Percentiles rank a stretch among this genome's conserved stretches.
These are phyloP conservation scores for Leccinum cinnamomeum DNA, from an alignment of 1,284 basidiomycete species.

Conservation along the genomic window DNA sequence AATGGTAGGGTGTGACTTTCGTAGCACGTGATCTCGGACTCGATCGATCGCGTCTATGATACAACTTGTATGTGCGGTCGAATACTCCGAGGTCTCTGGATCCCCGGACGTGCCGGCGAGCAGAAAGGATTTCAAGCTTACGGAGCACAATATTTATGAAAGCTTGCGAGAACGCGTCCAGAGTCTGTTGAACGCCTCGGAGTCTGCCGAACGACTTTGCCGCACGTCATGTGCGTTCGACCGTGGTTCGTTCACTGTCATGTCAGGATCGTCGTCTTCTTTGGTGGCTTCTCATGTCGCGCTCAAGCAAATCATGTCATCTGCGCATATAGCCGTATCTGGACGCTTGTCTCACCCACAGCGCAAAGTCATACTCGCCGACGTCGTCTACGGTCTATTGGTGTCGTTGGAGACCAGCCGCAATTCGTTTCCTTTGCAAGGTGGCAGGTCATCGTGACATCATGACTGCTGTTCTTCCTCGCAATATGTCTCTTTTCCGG, in stretches of 20 bases:
- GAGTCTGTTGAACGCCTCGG: conserved; percentile 5
- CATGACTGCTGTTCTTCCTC: conserved; percentile 15
- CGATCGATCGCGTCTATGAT: too few relatives aligned
- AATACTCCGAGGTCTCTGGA: background rate
- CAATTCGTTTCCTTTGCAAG: background rate
- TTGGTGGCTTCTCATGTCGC: conserved; percentile 13
- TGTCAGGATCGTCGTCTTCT: conserved; percentile 30
- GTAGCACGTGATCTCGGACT: background rate
- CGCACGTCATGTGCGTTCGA: conserved; percentile 18
- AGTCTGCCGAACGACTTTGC: conserved; percentile 14
- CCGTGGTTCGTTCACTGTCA: conserved; percentile 12
- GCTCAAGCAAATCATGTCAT: conserved; percentile 13
- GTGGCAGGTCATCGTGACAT: background rate
- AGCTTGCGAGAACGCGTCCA: background rate
- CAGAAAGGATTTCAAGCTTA: background rate
- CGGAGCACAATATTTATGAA: background rate
- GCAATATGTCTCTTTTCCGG: conserved; percentile 9
- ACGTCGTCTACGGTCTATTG: too few relatives aligned
- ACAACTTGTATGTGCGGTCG: too few relatives aligned
- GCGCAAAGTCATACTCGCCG: background rate
- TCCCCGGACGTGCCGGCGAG: background rate
- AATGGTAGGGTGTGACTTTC: background rate
- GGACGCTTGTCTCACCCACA: background rate
- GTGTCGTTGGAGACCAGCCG: background rate
- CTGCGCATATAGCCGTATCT: conserved; percentile 13